Evolutionary conservation across 225 moss, liverwort and hornwort genomes (phyloP).

Genomic region (Polytrichum formosum): DNA sequence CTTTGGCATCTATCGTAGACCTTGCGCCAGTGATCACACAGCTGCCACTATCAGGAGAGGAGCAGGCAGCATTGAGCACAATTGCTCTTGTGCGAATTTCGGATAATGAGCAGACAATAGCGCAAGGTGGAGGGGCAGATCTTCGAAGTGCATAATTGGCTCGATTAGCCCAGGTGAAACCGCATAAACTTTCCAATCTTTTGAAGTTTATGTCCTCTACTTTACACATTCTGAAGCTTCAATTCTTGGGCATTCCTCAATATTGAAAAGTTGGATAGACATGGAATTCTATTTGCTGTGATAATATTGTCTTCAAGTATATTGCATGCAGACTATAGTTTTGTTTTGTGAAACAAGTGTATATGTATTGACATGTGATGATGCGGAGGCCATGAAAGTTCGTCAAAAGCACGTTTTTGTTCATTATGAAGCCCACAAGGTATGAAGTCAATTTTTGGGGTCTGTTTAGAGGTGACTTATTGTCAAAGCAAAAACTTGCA

Average conservation of each 20-base stretch:
- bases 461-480: too few relatives aligned
- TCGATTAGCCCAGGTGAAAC: slow-evolving; percentile 78
- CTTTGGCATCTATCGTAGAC: slow-evolving; percentile 38
- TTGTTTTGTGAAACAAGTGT: slow-evolving; percentile 15
- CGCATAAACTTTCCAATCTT: neutral
- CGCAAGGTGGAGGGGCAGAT: slow-evolving; percentile 89
- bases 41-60: slow-evolving; percentile 81
- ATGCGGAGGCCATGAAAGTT: slow-evolving; percentile 76
- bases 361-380: slow-evolving; percentile 69
- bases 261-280: too few relatives aligned
- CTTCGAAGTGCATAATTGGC: slow-evolving; percentile 86
- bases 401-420: slow-evolving; percentile 87
- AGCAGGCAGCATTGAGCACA: slow-evolving; percentile 72
- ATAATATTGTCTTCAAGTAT: slow-evolving; percentile 7
- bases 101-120: slow-evolving; percentile 84
- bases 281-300: neutral
- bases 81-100: slow-evolving; percentile 88
- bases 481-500: neutral
- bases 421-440: slow-evolving; percentile 96
- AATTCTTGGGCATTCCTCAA: too few relatives aligned
- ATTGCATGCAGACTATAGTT: too few relatives aligned
- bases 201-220: too few relatives aligned
- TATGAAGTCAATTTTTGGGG: slow-evolving; percentile 1
- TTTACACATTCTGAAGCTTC: too few relatives aligned
- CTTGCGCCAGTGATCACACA: slow-evolving; percentile 75